phyloP scores from a whole-genome alignment of 257 asterid species.

The Solanum peruvianum region DNA sequence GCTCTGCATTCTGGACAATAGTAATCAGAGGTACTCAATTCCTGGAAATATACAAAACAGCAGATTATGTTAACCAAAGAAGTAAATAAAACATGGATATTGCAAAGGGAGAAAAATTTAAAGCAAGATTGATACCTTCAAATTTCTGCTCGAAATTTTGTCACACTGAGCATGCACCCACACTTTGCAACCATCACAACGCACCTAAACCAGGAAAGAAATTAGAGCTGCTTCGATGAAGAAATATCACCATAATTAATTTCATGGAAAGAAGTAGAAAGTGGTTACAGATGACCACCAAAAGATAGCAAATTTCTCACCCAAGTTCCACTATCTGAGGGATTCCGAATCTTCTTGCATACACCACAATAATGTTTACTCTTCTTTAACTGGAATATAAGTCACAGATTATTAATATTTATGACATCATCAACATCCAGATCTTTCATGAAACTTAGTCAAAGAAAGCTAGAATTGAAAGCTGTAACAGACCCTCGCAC shows the following conservation, averaged over 20 bases:
- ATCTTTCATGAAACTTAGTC: not conserved
- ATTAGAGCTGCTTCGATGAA: not conserved
- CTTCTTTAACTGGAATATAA: slow-evolving; percentile 64
- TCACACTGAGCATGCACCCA: slow-evolving; percentile 98
- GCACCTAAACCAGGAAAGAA: slow-evolving; percentile 35
- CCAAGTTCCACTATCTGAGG: slow-evolving; percentile 82
- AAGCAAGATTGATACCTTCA: slow-evolving; percentile 36
- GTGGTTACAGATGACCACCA: not conserved
- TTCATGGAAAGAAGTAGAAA: not conserved
- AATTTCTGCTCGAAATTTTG: slow-evolving; percentile 42
- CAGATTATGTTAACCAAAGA: not conserved
- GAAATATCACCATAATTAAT: not conserved
- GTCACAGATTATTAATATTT: slow-evolving; percentile 5
- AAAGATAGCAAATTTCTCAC: slow-evolving; percentile 30
- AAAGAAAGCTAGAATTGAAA: not conserved
- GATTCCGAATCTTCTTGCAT: slow-evolving; percentile 89
- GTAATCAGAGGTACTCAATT: slow-evolving; percentile 52
- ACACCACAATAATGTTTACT: slow-evolving; percentile 81
- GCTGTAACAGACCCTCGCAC: slow-evolving; percentile 72
- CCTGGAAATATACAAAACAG: slow-evolving; percentile 35
- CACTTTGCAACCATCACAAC: slow-evolving; percentile 93
- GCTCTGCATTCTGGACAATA: slow-evolving; percentile 99
- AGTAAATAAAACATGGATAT: slow-evolving; percentile 1
- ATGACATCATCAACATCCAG: not conserved
- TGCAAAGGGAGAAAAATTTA: slow-evolving; percentile 1